Evolutionary conservation across 495 filamentous ascomycete species (phyloP), one percentile per base, ranked within the genome.

Genomic region (Penicillium coffeae): DNA sequence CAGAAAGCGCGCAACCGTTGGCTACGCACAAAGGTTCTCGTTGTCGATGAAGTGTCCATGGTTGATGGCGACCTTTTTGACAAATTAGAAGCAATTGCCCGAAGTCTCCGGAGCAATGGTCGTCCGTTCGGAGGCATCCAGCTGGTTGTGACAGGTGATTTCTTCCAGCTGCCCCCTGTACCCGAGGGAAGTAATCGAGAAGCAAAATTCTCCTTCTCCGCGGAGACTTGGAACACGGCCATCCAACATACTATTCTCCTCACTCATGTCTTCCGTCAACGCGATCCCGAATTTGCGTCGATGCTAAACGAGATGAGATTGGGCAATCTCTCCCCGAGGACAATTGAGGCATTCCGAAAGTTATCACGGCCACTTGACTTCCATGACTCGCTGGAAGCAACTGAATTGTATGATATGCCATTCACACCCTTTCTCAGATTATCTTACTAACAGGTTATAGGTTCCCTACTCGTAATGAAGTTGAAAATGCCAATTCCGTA

Each of bases 221-320:
- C 92, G 7, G 81, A 79, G 3, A 91, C 89, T 0, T 98, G 93
- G 93, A 86, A 77, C 51, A 93, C 90, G 14, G 85, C 86, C 8
- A 92, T 98, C 42, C 85, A 94, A 57, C 94, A 97, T 60, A 98
- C 93, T 1, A 96, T 98, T 64, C 88, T 90, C 14, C 66, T 98
- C 54, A 95, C 92, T 3, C 88, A 96, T 54, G 88, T 98, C 2
- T 98, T 98, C 74, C 88, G 93, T 65, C 93, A 98, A 60, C 87
- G 83, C 54, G 94, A 98, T 65, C 89, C 91, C 30, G 79, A 85
- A 38, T 98, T 98, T 62, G 93, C 93, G 5, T 73, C 78, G 3
- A 97, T 98, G 89, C 74, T 98, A 25, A 97, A 98, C 56, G 91
- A 98, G 66, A 95, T 98, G 91, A 82, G 93, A 38, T 72, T 97